These are phyloP conservation scores for Gastrodia elata DNA, from an alignment of 106 monocot species.

Conservation along the genomic window DNA sequence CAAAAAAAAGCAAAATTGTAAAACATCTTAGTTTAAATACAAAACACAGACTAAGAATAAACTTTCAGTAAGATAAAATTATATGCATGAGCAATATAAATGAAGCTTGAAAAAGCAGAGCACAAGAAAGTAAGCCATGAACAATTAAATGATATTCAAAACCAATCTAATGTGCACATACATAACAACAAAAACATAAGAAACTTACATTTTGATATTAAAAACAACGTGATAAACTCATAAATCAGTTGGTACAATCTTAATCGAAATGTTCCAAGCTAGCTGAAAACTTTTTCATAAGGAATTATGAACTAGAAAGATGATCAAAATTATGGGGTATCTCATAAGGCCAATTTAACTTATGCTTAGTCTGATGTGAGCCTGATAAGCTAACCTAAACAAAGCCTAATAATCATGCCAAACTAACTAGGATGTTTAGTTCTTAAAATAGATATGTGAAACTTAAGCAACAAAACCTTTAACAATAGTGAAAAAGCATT, in stretches of 20 bases:
- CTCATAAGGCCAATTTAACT: too few species aligned
- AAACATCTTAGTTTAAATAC: not conserved
- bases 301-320: not conserved
- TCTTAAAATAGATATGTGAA: too few species aligned
- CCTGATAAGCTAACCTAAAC: too few species aligned
- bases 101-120: too few species aligned
- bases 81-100: not conserved
- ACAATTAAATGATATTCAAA: not conserved
- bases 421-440: too few species aligned
- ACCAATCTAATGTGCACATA: too few species aligned
- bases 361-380: too few species aligned
- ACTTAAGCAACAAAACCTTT: too few species aligned
- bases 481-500: too few species aligned
- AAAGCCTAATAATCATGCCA: too few species aligned
- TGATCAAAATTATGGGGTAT: not conserved
- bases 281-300: slow-evolving; percentile 1
- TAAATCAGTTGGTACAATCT: not conserved
- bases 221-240: not conserved
- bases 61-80: not conserved
- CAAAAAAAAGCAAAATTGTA: not conserved
- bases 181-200: too few species aligned
- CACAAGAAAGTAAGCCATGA: not conserved
- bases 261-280: not conserved
- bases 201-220: not conserved
- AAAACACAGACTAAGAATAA: too few species aligned